phyloP scores from a whole-genome alignment of 768 basidiomycete species.

The Xerocomellus dryophilus region DNA sequence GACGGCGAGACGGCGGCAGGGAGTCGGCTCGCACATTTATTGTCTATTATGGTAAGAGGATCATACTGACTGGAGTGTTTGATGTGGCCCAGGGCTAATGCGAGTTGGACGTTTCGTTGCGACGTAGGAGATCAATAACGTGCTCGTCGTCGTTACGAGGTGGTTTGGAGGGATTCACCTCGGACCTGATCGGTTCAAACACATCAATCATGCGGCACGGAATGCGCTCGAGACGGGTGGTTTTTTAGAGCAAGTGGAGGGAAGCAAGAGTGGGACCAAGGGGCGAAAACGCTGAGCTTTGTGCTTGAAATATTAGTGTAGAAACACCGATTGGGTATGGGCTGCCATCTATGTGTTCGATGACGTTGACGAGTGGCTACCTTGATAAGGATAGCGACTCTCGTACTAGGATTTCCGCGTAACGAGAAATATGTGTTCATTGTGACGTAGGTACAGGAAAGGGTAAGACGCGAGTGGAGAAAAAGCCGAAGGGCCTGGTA shows the following conservation, averaged over 20 bases:
- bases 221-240: slow-evolving; percentile 88
- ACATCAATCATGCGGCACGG: slow-evolving; percentile 94
- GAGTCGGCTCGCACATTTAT: slow-evolving; percentile 80
- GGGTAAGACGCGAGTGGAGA: too few species aligned
- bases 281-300: slow-evolving; percentile 29
- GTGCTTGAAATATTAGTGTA: neutral
- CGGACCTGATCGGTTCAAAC: slow-evolving; percentile 85
- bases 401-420: too few species aligned
- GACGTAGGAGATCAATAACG: slow-evolving; percentile 70
- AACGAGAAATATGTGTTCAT: too few species aligned
- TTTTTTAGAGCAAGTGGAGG: slow-evolving; percentile 60
- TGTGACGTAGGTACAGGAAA: too few species aligned
- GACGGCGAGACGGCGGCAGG: slow-evolving; percentile 95
- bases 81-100: neutral
- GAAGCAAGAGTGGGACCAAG: slow-evolving; percentile 18
- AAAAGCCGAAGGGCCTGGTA: too few species aligned
- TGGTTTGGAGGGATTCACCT: slow-evolving; percentile 93
- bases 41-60: slow-evolving; percentile 74
- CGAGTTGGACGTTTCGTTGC: neutral
- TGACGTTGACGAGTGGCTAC: too few species aligned
- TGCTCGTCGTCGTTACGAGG: slow-evolving; percentile 88
- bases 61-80: neutral
- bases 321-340: too few species aligned
- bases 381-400: too few species aligned
- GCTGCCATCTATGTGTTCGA: too few species aligned